A percentile compares a stretch with the other conserved stretches of the same genome.
Conservation (phyloP, 176 grass and related monocot genomes). For the Aegilops longissima region DNA sequence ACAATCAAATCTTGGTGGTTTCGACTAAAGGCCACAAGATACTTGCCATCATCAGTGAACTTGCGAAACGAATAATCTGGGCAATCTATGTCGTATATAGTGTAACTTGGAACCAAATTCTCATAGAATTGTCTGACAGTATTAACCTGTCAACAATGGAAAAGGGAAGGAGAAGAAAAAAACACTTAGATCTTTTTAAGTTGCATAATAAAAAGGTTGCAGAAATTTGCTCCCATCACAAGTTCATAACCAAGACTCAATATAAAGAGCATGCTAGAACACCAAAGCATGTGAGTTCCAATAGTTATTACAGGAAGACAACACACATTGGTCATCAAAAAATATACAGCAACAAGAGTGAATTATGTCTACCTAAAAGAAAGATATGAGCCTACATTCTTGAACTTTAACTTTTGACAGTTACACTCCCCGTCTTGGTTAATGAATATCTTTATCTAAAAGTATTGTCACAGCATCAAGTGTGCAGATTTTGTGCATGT, state of each 20-base stretch:
- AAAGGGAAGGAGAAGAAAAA: conserved; percentile 6
- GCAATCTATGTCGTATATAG: conserved; percentile 81
- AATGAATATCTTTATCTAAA: no score
- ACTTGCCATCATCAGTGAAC: conserved; percentile 87
- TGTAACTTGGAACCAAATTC: conserved; percentile 80
- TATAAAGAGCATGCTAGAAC: not conserved
- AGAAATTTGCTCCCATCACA: not conserved
- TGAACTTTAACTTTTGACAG: not conserved
- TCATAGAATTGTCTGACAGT: conserved; percentile 84
- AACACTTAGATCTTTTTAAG: not conserved
- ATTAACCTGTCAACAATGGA: conserved; percentile 59
- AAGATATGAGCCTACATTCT: not conserved
- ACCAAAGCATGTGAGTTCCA: not conserved
- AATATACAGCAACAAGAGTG: not conserved
- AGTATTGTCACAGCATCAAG: not conserved
- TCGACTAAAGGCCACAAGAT: conserved; percentile 85
- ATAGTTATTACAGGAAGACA: not conserved
- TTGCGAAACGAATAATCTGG: conserved; percentile 86
- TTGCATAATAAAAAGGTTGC: not conserved
- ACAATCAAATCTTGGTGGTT: conserved; percentile 90
- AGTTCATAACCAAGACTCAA: not conserved
- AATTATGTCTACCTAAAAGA: not conserved
- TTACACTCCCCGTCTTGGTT: not conserved
- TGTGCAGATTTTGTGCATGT: not conserved
- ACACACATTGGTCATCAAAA: not conserved